A percentile compares a stretch with the other conserved stretches of the same genome.
Conservation (phyloP, 2,329 filamentous ascomycete genomes). For the Emericellopsis cladophorae region DNA sequence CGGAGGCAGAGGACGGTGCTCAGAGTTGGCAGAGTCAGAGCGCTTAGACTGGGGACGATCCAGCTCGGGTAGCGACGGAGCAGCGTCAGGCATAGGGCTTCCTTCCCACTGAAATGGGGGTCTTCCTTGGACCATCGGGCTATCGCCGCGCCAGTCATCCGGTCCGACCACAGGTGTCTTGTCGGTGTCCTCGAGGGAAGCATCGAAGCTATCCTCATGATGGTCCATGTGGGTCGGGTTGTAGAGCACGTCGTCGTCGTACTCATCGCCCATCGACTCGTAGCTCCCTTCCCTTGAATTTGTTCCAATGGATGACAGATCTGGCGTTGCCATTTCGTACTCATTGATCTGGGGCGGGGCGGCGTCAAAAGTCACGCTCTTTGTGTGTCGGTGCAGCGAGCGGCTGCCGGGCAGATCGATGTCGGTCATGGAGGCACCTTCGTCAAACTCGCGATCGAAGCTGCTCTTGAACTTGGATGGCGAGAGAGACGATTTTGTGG, state of each 20-base stretch:
- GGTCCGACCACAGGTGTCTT: constrained; percentile 97
- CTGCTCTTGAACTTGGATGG: constrained; percentile 51
- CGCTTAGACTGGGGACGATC: constrained; percentile 45
- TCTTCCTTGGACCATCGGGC: constrained; percentile 26
- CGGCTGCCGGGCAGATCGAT: constrained; percentile 50
- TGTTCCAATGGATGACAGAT: constrained; percentile 82
- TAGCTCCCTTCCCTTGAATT: constrained; percentile 89
- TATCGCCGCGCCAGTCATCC: constrained; percentile 82
- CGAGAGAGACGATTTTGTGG: constrained; percentile 81
- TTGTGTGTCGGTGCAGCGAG: constrained; percentile 69
- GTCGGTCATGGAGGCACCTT: constrained; percentile 37
- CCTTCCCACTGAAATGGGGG: constrained; percentile 40
- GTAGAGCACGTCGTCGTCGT: constrained; percentile 44
- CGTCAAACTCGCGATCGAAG: constrained; percentile 58
- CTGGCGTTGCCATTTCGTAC: constrained; percentile 95
- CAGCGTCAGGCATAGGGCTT: constrained; percentile 52
- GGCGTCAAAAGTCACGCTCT: constrained; percentile 94
- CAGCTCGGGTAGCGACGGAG: constrained; percentile 23
- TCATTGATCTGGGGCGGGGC: constrained; percentile 92
- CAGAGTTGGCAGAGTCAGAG: constrained; percentile 63
- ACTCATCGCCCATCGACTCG: constrained; percentile 68
- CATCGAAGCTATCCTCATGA: constrained; percentile 84
- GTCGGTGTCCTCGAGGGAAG: constrained; percentile 85
- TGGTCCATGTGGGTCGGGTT: constrained; percentile 38
- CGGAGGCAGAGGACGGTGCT: constrained; percentile 76